A percentile compares a stretch with the other conserved stretches of the same genome.
Evolutionary conservation across 2,329 filamentous ascomycete genomes (phyloP).

Genomic region (Fusarium sp.): DNA sequence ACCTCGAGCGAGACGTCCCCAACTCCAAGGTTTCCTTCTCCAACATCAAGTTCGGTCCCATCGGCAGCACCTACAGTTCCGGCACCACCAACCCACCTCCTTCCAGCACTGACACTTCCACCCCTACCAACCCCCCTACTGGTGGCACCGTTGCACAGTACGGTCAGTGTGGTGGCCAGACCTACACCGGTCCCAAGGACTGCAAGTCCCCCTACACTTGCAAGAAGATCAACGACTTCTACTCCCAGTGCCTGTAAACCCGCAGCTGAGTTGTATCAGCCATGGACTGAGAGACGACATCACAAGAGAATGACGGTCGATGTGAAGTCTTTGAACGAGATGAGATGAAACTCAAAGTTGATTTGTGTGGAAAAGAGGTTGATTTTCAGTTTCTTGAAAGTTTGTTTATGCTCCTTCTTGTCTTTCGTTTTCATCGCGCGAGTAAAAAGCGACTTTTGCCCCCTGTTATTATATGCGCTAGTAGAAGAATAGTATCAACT

Average conservation of each 20-base stretch:
- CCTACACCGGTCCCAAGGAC: slow-evolving; percentile 53
- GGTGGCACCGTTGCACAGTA: slow-evolving; percentile 47
- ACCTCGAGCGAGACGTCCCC: slow-evolving; percentile 61
- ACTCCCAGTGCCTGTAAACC: slow-evolving; percentile 58
- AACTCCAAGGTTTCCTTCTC: slow-evolving; percentile 68
- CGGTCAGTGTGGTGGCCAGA: slow-evolving; percentile 56
- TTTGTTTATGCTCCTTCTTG: slow-evolving; percentile 19
- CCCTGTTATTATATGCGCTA: slow-evolving; percentile 29
- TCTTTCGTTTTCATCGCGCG: slow-evolving; percentile 33
- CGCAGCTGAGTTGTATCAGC: not conserved
- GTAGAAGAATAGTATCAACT: slow-evolving; percentile 34
- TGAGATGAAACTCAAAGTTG: not conserved
- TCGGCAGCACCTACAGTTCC: slow-evolving; percentile 63
- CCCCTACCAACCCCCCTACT: slow-evolving; percentile 1
- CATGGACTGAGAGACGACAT: slow-evolving; percentile 2
- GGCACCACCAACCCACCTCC: slow-evolving; percentile 27
- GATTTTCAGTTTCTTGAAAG: slow-evolving; percentile 14
- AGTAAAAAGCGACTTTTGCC: slow-evolving; percentile 26
- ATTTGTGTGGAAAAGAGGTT: slow-evolving; percentile 11
- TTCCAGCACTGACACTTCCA: slow-evolving; percentile 5
- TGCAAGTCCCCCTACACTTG: slow-evolving; percentile 56
- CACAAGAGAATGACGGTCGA: not conserved
- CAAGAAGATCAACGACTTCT: slow-evolving; percentile 56
- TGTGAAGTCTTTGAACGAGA: slow-evolving; percentile 6
- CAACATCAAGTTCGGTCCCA: slow-evolving; percentile 70